A percentile compares a stretch with the other conserved stretches of the same genome.
phyloP scores from a whole-genome alignment of 345 rosid species.

The Theobroma cacao region DNA sequence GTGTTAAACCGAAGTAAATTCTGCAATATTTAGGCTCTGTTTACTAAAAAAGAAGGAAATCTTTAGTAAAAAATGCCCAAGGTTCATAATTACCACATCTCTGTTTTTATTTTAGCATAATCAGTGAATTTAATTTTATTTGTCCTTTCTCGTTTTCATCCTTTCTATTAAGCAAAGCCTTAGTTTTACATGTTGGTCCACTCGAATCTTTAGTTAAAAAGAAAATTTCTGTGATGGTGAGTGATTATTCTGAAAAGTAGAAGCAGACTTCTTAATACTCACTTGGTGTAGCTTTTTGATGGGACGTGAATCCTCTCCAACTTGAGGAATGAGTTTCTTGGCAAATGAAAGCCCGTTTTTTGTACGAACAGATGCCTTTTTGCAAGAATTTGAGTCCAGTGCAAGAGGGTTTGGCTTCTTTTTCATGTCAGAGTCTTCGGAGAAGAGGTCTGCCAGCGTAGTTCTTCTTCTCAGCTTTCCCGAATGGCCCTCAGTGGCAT shows the following conservation, averaged over 20 bases:
- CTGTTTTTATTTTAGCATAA: neutral
- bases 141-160: neutral
- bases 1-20: neutral
- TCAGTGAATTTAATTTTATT: neutral
- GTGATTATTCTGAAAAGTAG: neutral
- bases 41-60: neutral
- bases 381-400: conserved; percentile 19
- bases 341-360: conserved; percentile 46
- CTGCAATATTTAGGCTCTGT: neutral
- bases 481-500: conserved; percentile 21
- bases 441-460: conserved; percentile 81
- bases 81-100: neutral
- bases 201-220: neutral
- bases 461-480: conserved; percentile 51
- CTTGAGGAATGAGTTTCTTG: conserved; percentile 63
- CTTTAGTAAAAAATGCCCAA: neutral
- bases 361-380: conserved; percentile 25
- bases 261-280: neutral
- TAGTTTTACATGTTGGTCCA: neutral
- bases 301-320: conserved; percentile 57
- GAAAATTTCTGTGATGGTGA: neutral
- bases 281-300: conserved; percentile 60
- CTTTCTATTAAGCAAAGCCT: neutral
- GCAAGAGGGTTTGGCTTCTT: conserved; percentile 33
- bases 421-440: conserved; percentile 46